Evolutionary conservation across 352 stramenopile genomes (phyloP), one percentile per base, ranked within the genome.

Genomic region (Pythium insidiosum): DNA sequence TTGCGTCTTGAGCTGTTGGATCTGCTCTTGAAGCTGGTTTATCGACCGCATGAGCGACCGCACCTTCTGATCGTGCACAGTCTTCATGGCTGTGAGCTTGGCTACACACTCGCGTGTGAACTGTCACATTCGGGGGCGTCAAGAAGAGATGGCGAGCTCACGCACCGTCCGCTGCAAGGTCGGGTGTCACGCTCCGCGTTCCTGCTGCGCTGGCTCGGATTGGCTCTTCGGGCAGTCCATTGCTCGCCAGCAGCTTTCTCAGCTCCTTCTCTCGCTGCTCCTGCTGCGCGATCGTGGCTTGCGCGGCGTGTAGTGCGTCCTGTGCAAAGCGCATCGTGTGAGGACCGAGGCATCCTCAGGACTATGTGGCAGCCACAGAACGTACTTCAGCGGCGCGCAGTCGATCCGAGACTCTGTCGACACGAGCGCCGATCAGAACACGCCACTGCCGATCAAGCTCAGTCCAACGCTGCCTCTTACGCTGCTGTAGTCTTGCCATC

Each of bases 41-140:
- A 96, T 91, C 33, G 73, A 91, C 39, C 78, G 79, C 84, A 95
- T 91, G 15, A 95, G 47, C 22, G 66, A 65, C n/a, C 75, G 70
- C n/a, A 89, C 77, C 58, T 88, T 87, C 41, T 73, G 66, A 30
- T 83, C 68, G 29, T 90, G 73, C 22, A 73, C 58, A 13, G 59
- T 65, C 60, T 84, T 88, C 21, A 85, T 66, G 11, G 76, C 73
- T n/a, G 75, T 52, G 25, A 83, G 47, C 48, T 88, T 84, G 31
- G 64, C 75, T 86, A 38, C 4, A 16, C 6, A 18, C n/a, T 25
- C 15, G 13, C n/a, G 6, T 35, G 0, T 29, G 16, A n/a, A 1
- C 30, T n/a, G 6, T 30, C 13, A 37, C 18, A 25, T 26, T 35
- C 18, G 22, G 0, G n/a, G n/a, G n/a, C n/a, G n/a, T n/a, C n/a